Evolutionary conservation across 345 rosid genomes (phyloP).

Genomic region (Populus pruinosa): DNA sequence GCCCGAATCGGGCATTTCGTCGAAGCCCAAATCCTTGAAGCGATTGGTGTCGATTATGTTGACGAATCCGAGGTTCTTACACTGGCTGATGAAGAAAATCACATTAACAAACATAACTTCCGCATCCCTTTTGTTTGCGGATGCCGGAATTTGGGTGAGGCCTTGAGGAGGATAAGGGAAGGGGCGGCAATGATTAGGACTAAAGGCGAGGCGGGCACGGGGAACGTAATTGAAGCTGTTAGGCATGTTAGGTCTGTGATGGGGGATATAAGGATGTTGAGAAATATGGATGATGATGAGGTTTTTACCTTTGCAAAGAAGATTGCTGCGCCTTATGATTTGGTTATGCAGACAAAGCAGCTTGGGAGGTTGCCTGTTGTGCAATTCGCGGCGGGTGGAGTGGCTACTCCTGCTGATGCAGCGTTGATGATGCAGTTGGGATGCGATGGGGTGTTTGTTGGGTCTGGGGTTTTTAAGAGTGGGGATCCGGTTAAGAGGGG

Average conservation of each 20-base stretch:
- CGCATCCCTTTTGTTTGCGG: conserved; percentile 80
- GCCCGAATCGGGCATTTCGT: conserved; percentile 31
- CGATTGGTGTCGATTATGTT: conserved; percentile 66
- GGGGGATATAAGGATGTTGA: conserved; percentile 57
- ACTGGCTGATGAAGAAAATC: conserved; percentile 68
- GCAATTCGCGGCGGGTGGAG: conserved; percentile 31
- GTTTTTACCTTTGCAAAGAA: conserved; percentile 66
- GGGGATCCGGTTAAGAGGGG: conserved; percentile 29
- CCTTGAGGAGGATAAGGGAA: conserved; percentile 65
- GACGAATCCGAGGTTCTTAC: conserved; percentile 83
- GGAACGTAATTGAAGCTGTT: conserved; percentile 73
- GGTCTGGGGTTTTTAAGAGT: conserved; percentile 33
- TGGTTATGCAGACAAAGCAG: conserved; percentile 34
- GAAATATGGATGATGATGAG: conserved; percentile 78
- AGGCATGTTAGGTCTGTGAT: conserved; percentile 77
- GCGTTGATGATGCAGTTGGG: conserved; percentile 34
- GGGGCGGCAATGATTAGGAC: conserved; percentile 88
- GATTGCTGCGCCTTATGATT: conserved; percentile 32
- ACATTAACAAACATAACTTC: conserved; percentile 80
- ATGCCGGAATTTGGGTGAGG: conserved; percentile 78
- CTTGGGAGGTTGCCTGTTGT: conserved; percentile 30
- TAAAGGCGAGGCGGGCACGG: conserved; percentile 83
- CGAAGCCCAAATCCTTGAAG: conserved; percentile 29
- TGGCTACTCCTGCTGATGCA: conserved; percentile 32
- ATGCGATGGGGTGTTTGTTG: conserved; percentile 32